Conservation (phyloP, 768 basidiomycete genomes). For the Podaxis carcinomalis region DNA sequence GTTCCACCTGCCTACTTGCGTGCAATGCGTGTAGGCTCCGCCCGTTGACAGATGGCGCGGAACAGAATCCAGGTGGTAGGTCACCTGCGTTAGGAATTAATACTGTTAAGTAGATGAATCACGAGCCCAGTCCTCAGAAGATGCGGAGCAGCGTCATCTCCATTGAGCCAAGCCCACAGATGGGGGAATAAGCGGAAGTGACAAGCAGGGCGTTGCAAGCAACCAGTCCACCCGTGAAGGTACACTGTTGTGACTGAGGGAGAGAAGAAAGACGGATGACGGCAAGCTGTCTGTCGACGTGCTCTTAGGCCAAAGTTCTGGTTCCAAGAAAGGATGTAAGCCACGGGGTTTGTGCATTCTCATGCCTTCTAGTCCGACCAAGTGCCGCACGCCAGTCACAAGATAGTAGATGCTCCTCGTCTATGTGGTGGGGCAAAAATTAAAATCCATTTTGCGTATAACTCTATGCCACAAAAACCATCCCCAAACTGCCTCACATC, state of each 20-base stretch:
- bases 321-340: background rate
- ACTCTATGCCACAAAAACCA: background rate
- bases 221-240: background rate
- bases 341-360: background rate
- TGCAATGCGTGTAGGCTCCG: too few relatives aligned
- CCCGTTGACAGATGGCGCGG: too few relatives aligned
- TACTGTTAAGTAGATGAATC: too few relatives aligned
- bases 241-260: too few relatives aligned
- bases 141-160: too few relatives aligned
- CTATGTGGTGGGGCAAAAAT: background rate
- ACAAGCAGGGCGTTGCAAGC: background rate
- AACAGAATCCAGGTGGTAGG: too few relatives aligned
- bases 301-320: background rate
- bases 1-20: too few relatives aligned
- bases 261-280: too few relatives aligned
- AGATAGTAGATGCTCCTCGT: background rate
- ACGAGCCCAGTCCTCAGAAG: too few relatives aligned
- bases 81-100: too few relatives aligned
- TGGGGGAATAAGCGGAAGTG: background rate
- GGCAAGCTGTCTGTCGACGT: background rate
- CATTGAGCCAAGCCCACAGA: too few relatives aligned
- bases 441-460: slow-evolving; percentile 2
- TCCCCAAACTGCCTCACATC: background rate
- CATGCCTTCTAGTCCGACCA: background rate
- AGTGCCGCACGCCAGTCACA: background rate